phyloP scores from a whole-genome alignment of 2,329 filamentous ascomycete genomes.

The Aspergillus japonicus region DNA sequence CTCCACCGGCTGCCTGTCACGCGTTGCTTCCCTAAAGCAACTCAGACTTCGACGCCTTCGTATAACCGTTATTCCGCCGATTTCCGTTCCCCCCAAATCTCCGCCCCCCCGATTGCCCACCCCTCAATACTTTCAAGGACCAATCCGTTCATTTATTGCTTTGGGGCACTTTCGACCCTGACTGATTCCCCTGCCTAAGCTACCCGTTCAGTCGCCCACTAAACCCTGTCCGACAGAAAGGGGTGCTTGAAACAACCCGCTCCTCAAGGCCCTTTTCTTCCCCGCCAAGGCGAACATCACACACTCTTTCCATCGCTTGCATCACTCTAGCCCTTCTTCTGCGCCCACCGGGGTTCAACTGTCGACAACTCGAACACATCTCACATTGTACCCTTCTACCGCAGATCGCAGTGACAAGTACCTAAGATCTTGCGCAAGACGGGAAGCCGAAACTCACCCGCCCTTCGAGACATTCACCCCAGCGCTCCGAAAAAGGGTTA shows the following conservation, averaged over 20 bases:
- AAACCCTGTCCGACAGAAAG: conserved; percentile 18
- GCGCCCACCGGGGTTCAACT: neutral
- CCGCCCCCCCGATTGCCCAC: neutral
- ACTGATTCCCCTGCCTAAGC: conserved; percentile 7
- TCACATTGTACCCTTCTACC: neutral
- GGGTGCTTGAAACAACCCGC: conserved; percentile 22
- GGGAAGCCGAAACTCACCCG: neutral
- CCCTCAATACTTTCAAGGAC: neutral
- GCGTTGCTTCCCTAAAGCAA: neutral
- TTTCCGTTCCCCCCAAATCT: neutral
- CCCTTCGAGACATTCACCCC: neutral
- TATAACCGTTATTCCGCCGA: neutral
- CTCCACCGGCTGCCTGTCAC: neutral
- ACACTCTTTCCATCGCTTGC: conserved; percentile 8
- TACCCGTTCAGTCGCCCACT: conserved; percentile 14
- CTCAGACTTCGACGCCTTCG: neutral
- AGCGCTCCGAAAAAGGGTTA: conserved; percentile 29
- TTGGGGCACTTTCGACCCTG: neutral
- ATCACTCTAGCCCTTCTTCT: conserved; percentile 5
- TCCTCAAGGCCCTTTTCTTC: conserved; percentile 15
- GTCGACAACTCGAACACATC: neutral
- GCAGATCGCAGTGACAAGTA: neutral
- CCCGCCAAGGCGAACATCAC: conserved; percentile 11
- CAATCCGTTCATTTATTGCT: neutral
- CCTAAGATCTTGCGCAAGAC: neutral